phyloP scores from a whole-genome alignment of 768 basidiomycete species.

The Termitomyces sp. region DNA sequence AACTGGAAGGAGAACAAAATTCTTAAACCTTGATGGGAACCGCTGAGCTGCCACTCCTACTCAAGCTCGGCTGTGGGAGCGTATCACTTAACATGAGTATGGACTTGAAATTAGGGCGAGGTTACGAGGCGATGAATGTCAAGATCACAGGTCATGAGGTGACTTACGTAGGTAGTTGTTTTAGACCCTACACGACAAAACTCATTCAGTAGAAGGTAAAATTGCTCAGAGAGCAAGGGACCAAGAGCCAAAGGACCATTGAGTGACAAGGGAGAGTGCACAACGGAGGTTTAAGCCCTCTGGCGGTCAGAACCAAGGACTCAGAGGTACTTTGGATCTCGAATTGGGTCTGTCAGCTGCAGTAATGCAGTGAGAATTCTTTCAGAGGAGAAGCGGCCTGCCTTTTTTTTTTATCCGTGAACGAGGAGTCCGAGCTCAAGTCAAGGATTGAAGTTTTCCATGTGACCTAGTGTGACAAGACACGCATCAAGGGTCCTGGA shows the following conservation, averaged over 20 bases:
- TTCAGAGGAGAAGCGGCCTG: no score
- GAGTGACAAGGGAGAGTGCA: background rate
- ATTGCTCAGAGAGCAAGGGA: background rate
- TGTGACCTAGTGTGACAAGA: background rate
- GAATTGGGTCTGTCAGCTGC: background rate
- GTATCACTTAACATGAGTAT: background rate
- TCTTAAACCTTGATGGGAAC: background rate
- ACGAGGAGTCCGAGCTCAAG: background rate
- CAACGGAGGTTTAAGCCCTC: background rate
- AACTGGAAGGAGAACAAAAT: background rate
- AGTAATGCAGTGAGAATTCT: background rate
- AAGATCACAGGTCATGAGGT: no score
- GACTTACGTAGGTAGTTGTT: background rate
- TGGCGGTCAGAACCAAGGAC: background rate
- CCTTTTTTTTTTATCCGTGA: no score
- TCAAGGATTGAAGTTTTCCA: no score
- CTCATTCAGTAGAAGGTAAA: background rate
- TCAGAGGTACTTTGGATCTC: background rate
- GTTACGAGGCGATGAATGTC: background rate
- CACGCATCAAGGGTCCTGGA: no score
- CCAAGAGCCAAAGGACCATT: background rate
- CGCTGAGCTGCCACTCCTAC: background rate
- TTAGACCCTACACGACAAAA: background rate
- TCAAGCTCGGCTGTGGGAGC: background rate
- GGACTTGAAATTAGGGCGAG: no score